Evolutionary conservation across 495 filamentous ascomycete genomes (phyloP), one percentile per base, ranked within the genome.

Genomic region (Chaetomium fimeti): DNA sequence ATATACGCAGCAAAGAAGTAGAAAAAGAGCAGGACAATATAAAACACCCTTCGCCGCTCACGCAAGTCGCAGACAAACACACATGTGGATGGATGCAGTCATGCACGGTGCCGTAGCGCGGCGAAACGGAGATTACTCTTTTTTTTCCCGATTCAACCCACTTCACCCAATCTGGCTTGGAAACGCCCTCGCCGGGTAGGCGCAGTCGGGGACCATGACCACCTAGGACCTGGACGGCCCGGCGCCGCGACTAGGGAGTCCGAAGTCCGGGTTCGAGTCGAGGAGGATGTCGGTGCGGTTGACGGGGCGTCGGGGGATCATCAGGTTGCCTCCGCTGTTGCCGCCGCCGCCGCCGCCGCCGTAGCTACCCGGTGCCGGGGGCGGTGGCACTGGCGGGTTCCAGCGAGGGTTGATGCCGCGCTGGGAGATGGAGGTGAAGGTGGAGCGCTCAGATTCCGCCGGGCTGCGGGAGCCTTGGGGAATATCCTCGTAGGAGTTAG

Each of bases 401-500:
- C 92, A 96, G 38, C 87, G 85, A 5, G 92, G 92, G 72, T 96
- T 97, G 22, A 94, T 76, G n/a, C 88, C 87, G 28, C 92, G 83
- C 77, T 96, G 90, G 0, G 87, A 91, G 47, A 97, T 87, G 27
- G 88, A 91, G 15, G 92, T 96, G 78, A 93, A 96, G 63, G 88
- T 87, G 62, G 87, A 90, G 36, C 84, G 79, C 64, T 93, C 90
- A 63, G 87, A 91, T 67, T 88, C 84, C 53, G 91, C 85, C 59
- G 91, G 91, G 72, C 86, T 90, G 68, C 89, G 82, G 40, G 88
- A 79, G 52, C 87, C 89, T 64, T 86, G 82, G 63, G 85, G 82
- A 63, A 89, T 70, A 57, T 89, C 85, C 63, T 92, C 83, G 69
- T 71, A 73, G n/a, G 71, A 69, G 64, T 67, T 57, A 68, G 71